Percentiles rank a stretch among this genome's conserved stretches.
phyloP scores from a whole-genome alignment of 2,329 filamentous ascomycete species.

The Capronia americana region DNA sequence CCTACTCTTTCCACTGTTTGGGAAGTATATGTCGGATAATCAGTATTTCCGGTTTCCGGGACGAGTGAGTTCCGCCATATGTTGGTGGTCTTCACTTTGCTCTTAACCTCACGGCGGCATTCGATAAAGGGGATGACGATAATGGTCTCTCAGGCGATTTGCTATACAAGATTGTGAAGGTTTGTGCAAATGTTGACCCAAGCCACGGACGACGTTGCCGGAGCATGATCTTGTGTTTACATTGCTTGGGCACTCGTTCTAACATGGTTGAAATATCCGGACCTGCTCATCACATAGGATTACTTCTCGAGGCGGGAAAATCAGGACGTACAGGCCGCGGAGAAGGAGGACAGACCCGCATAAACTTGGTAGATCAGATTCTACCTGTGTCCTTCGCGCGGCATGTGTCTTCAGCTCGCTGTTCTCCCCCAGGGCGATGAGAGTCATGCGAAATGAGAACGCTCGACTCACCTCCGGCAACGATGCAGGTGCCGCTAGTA shows the following conservation, averaged over 20 bases:
- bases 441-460: background rate
- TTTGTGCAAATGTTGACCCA: background rate
- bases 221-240: slow-evolving; percentile 30
- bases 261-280: slow-evolving; percentile 17
- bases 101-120: background rate
- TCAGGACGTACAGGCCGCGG: background rate
- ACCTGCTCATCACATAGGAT: slow-evolving; percentile 14
- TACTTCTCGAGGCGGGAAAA: background rate
- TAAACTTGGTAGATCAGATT: slow-evolving; percentile 60
- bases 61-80: background rate
- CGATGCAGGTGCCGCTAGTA: background rate
- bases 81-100: background rate
- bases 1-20: background rate
- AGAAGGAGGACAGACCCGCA: background rate
- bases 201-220: background rate
- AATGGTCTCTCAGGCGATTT: background rate
- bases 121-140: background rate
- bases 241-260: slow-evolving; percentile 25
- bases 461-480: background rate
- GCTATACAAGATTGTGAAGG: background rate
- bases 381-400: slow-evolving; percentile 67
- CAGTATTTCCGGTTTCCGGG: background rate
- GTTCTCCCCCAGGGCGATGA: slow-evolving; percentile 53
- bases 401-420: slow-evolving; percentile 67
- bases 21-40: background rate